phyloP scores from a whole-genome alignment of 2,329 filamentous ascomycete species.

The Tolypocladium nubicola region DNA sequence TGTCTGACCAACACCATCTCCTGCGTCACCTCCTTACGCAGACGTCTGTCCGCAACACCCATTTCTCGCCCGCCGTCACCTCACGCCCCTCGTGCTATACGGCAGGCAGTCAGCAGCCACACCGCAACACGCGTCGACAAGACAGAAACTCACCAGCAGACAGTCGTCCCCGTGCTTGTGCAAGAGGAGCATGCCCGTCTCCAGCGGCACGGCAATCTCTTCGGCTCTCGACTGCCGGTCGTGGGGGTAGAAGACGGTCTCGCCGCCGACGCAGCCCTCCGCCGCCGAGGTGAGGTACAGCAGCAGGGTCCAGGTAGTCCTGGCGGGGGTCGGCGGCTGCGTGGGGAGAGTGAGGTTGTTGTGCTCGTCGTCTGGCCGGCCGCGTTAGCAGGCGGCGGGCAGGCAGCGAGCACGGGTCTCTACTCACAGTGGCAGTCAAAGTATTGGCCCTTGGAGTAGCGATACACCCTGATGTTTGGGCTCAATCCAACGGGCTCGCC shows the following conservation, averaged over 20 bases:
- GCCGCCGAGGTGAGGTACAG: conserved; percentile 71
- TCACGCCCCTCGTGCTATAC: conserved; percentile 68
- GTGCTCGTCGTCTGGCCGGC: conserved; percentile 68
- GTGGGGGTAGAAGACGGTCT: conserved; percentile 85
- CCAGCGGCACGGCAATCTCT: conserved; percentile 61
- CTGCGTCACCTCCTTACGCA: conserved; percentile 44
- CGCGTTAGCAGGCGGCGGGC: neutral
- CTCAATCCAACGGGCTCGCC: conserved; percentile 77
- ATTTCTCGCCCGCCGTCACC: conserved; percentile 75
- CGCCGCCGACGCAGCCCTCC: conserved; percentile 71
- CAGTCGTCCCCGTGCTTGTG: conserved; percentile 87
- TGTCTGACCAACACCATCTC: too few relatives aligned
- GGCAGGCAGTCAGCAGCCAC: conserved; percentile 6
- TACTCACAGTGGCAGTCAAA: conserved; percentile 82
- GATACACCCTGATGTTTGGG: conserved; percentile 80
- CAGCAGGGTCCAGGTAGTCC: conserved; percentile 83
- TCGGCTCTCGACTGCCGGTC: conserved; percentile 44
- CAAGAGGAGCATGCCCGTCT: conserved; percentile 76
- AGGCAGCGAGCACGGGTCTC: neutral
- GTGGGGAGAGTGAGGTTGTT: conserved; percentile 54
- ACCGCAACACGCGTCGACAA: neutral
- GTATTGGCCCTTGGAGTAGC: conserved; percentile 77
- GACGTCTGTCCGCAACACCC: conserved; percentile 79
- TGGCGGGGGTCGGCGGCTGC: conserved; percentile 17
- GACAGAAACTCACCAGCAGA: conserved; percentile 49